Percentiles rank a stretch among this genome's conserved stretches.
These are phyloP conservation scores for Penicillium sp. DNA, from an alignment of 2,329 filamentous ascomycete genomes.

Conservation along the genomic window DNA sequence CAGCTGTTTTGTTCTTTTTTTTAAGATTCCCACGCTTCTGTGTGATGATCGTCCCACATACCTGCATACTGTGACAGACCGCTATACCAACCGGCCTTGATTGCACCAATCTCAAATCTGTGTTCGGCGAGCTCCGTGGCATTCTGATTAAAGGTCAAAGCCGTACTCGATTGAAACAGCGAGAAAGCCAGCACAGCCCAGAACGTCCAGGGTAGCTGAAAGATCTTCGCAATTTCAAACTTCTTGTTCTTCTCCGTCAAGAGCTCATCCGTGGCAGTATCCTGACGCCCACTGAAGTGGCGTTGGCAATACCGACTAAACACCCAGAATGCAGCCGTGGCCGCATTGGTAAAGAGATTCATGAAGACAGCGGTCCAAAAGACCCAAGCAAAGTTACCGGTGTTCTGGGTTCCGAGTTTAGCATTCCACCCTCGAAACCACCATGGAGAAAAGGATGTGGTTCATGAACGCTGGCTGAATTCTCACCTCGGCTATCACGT, in stretches of 20 bases:
- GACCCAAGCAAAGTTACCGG: conserved; percentile 56
- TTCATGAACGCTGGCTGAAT: too few species aligned
- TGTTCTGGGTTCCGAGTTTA: conserved; percentile 32
- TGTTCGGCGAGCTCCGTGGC: conserved; percentile 57
- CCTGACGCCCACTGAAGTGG: conserved; percentile 43
- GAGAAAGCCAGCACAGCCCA: conserved; percentile 53
- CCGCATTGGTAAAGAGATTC: conserved; percentile 57
- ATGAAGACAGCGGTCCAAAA: conserved; percentile 61
- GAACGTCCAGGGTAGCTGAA: conserved; percentile 55
- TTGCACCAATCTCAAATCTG: conserved; percentile 50
- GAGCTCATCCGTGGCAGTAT: conserved; percentile 54
- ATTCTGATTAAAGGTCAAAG: conserved; percentile 51
- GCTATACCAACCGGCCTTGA: conserved; percentile 57
- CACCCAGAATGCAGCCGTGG: conserved; percentile 50
- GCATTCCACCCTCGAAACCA: too few species aligned
- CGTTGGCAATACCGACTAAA: conserved; percentile 50
- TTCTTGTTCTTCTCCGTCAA: conserved; percentile 56
- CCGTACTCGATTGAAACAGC: conserved; percentile 54
- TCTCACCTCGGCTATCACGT: conserved; percentile 48
- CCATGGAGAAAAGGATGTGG: too few species aligned
- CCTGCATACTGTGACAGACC: conserved; percentile 51
- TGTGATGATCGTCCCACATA: conserved; percentile 2
- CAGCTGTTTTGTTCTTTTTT: not conserved
- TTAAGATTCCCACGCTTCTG: too few species aligned
- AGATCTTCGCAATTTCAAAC: conserved; percentile 51